phyloP scores from a whole-genome alignment of 495 filamentous ascomycete genomes.

The Daldinia vernicosa region DNA sequence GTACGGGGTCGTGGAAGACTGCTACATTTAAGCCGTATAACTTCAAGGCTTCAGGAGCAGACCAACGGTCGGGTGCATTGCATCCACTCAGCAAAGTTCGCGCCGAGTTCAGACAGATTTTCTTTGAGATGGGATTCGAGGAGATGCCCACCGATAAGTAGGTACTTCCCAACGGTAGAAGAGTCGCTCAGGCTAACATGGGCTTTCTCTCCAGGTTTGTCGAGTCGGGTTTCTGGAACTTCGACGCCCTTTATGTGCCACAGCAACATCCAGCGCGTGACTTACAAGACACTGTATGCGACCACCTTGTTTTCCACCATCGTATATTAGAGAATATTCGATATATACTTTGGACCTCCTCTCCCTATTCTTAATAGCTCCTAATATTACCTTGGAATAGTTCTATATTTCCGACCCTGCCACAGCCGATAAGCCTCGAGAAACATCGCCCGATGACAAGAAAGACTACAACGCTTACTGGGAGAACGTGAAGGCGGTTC shows the following conservation, averaged over 20 bases:
- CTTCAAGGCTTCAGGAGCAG: constrained; percentile 88
- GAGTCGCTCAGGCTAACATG: constrained; percentile 55
- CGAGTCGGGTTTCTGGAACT: constrained; percentile 99
- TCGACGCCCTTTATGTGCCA: constrained; percentile 95
- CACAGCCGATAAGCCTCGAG: constrained; percentile 74
- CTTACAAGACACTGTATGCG: constrained; percentile 79
- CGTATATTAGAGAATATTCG: neutral
- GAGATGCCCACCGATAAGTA: constrained; percentile 82
- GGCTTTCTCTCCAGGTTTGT: constrained; percentile 63
- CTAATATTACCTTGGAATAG: constrained; percentile 11
- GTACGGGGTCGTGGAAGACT: constrained; percentile 81
- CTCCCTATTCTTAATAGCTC: neutral
- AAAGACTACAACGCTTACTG: constrained; percentile 85
- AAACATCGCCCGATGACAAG: constrained; percentile 65
- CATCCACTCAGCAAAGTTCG: constrained; percentile 96
- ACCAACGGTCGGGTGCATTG: constrained; percentile 81
- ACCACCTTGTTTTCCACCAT: neutral
- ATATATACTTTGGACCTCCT: neutral
- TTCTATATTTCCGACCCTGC: constrained; percentile 95
- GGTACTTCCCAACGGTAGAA: constrained; percentile 20
- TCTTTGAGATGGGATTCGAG: constrained; percentile 92
- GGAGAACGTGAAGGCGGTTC: constrained; percentile 83
- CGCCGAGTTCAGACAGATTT: constrained; percentile 92
- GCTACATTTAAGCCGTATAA: constrained; percentile 96
- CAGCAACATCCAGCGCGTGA: constrained; percentile 98